A percentile compares a stretch with the other conserved stretches of the same genome.
Conservation (phyloP, 2,329 filamentous ascomycete species). For the Cladophialophora bantiana region DNA sequence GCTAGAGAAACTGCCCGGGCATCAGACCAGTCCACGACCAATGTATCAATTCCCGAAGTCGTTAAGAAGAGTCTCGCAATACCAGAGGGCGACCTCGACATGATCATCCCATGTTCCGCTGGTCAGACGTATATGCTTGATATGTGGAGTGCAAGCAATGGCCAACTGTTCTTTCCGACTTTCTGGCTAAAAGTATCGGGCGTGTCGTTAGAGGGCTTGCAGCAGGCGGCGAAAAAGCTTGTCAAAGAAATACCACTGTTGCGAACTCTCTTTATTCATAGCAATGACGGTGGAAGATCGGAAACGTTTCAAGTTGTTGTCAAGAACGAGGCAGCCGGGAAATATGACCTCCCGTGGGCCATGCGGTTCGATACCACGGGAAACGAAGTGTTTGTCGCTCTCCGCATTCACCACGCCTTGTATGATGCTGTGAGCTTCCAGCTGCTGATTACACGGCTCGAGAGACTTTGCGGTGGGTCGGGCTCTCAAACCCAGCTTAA, state of each 20-base stretch:
- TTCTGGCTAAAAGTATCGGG: constrained; percentile 68
- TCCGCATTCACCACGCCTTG: constrained; percentile 81
- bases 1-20: background rate
- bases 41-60: background rate
- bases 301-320: constrained; percentile 33
- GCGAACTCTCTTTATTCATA: constrained; percentile 68
- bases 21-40: background rate
- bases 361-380: constrained; percentile 8
- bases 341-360: constrained; percentile 30
- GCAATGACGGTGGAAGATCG: constrained; percentile 36
- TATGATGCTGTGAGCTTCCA: constrained; percentile 86
- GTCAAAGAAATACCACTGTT: constrained; percentile 67
- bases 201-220: constrained; percentile 52
- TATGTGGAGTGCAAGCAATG: constrained; percentile 72
- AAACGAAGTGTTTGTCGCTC: constrained; percentile 46
- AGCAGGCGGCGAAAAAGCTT: constrained; percentile 68
- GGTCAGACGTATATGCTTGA: constrained; percentile 84
- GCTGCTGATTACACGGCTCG: constrained; percentile 63
- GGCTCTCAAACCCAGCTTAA: constrained; percentile 33
- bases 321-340: constrained; percentile 29
- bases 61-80: constrained; percentile 47
- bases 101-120: constrained; percentile 71
- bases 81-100: constrained; percentile 57
- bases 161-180: constrained; percentile 73
- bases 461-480: constrained; percentile 50